Base-by-base conservation (phyloP, 2,329 filamentous ascomycete species). In the Penicillium sp. region DNA sequence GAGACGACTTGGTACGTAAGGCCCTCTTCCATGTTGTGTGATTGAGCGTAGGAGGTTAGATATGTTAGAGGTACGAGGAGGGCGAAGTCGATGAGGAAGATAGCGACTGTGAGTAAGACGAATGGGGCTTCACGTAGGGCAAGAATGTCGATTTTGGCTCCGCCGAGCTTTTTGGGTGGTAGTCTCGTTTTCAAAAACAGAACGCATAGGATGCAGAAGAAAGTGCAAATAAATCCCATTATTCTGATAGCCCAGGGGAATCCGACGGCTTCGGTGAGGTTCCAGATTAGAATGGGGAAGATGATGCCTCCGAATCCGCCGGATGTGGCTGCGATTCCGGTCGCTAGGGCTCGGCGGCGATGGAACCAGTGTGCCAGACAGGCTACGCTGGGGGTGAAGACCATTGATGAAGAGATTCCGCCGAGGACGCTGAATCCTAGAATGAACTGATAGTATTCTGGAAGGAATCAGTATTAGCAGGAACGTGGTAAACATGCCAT, bases 31-130 rank as follows among this genome's bases (percentile, higher is more conserved):
- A 66, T 54, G 16, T 57, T 52, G n/a, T 47, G 46, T 4, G 49
- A 39, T 5, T 56, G 48, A n/a, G 61, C 65, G 55, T 71, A 73
- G 1, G 58, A 48, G 1, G 67, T 56, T 43, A 63, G 84, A 85
- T 19, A 80, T 71, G 59, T 91, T 77, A 69, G 83, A 81, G 66
- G 87, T 83, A 71, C 90, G 86, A 34, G 90, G 65, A 44, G 85
- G 83, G 56, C 87, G 87, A 8, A 78, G 78, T 1, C 21, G 45
- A 80, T 80, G 67, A 88, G 89, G 77, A 92, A 90, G 16, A 86
- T 81, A 13, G 82, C 90, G 67, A 92, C 92, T 59, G 92, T 79
- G 71, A 92, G 82, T 72, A 92, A 92, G 60, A 85, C 84, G 64
- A 59, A 69, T 2, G 49, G 40, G 26, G 16, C 18, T 26, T 48